Base-by-base conservation (phyloP, 257 asterid species). In the Nicotiana knightiana region DNA sequence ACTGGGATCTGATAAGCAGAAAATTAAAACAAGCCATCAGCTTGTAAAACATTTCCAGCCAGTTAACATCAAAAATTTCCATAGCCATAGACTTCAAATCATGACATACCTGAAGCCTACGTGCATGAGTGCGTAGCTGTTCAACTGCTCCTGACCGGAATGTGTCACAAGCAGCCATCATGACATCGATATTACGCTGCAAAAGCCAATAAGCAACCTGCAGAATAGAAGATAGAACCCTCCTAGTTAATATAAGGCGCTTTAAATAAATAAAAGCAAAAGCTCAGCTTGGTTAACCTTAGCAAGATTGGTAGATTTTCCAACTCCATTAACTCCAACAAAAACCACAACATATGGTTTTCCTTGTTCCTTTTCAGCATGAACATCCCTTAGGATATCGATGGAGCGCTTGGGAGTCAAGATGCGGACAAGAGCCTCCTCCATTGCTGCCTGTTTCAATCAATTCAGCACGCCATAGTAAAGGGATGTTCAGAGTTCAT, bases 131-230 rank as follows among this genome's bases (percentile, higher is more conserved):
- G 26, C 98, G 98, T 82, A 93, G 90, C 85, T 93, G 99, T 91
- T 95, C 99, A 71, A 93, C 99, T 12, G 99, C 99, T 82, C 99
- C 99, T 57, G 98, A 95, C 79, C 99, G 93, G 90, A 95, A 95
- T 76, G 98, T 95, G 85, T 95, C 99, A 84, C 99, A 95, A 32
- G 99, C 99, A 86, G 99, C 98, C 99, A 95, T 93, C 99, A 91
- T 93, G 58, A 93, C 99, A 76, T 83, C 87, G 81, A 90, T 66
- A 33, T 92, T 86, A 65, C 93, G 99, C 89, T 95, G 99, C 84
- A 48, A 93, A 89, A 95, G 98, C 98, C 98, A 95, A 84, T 95
- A 95, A 46, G 99, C 98, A 84, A 95, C 98, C 99, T 95, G 86
- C 77, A 55, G 65, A 84, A 58, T 48, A 65, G 48, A 33, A 21